Percentiles rank a stretch among this genome's conserved stretches.
Evolutionary conservation across 495 filamentous ascomycete genomes (phyloP).

Genomic region (Podospora pseudoanserina): DNA sequence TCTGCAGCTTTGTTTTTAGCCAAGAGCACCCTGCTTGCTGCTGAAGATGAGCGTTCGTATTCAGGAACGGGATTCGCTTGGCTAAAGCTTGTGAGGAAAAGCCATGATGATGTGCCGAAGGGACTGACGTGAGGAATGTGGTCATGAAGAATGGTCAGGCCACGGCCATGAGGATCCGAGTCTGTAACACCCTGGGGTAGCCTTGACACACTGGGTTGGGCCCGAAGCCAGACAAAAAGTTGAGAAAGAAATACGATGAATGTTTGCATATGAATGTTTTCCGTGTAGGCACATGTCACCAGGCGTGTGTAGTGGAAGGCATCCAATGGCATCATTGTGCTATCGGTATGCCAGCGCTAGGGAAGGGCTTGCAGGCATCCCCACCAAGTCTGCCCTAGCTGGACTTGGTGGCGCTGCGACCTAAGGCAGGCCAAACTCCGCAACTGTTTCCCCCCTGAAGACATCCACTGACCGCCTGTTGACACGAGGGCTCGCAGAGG

Average conservation of each 20-base stretch:
- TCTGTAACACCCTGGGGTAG: neutral
- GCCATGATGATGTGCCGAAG: neutral
- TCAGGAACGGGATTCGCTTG: neutral
- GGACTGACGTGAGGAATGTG: neutral
- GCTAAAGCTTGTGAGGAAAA: neutral
- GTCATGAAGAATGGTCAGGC: neutral
- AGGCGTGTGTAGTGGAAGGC: neutral
- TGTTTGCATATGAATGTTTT: neutral
- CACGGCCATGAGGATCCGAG: neutral
- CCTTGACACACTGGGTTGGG: neutral
- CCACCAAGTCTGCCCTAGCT: constrained; percentile 13
- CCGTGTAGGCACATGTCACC: neutral
- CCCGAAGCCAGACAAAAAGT: neutral
- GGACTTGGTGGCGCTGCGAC: constrained; percentile 2
- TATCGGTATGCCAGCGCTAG: neutral
- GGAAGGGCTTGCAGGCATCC: constrained; percentile 1
- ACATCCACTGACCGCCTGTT: neutral
- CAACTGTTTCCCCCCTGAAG: constrained; percentile 17
- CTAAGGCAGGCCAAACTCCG: constrained; percentile 1
- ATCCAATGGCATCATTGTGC: neutral
- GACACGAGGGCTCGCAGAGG: neutral
- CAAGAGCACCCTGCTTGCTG: neutral
- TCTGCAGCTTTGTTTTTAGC: neutral
- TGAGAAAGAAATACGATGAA: neutral
- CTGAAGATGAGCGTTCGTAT: neutral